phyloP scores from a whole-genome alignment of 768 basidiomycete genomes.

The Dioszegia crocea region DNA sequence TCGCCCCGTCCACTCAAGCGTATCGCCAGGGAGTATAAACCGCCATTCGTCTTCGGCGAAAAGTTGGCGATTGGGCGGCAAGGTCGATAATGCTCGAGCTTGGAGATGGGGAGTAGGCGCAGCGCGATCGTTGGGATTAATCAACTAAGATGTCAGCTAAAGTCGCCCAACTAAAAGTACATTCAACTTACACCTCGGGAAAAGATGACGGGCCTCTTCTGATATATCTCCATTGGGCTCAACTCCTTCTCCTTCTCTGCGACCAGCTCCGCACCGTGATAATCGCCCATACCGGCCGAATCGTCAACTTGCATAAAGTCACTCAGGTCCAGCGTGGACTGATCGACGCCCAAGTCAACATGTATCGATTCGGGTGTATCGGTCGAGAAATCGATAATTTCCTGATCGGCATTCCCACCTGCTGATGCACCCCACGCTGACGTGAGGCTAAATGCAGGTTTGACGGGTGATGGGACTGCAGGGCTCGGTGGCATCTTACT shows the following conservation, averaged over 20 bases:
- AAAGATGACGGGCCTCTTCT: conserved; percentile 34
- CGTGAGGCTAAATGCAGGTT: conserved; percentile 15
- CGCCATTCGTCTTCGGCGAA: conserved; percentile 18
- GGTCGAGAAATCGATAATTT: no score
- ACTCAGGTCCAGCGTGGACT: conserved; percentile 33
- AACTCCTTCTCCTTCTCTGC: background rate
- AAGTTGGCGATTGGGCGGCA: conserved; percentile 3
- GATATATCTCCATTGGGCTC: conserved; percentile 20
- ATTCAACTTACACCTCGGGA: conserved; percentile 37
- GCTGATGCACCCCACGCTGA: conserved; percentile 29
- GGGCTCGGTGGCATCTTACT: conserved; percentile 1
- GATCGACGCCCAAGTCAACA: conserved; percentile 13
- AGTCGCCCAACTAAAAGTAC: no score
- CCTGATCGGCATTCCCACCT: background rate
- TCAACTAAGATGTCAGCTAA: conserved; percentile 22
- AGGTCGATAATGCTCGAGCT: conserved; percentile 16
- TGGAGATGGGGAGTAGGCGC: background rate
- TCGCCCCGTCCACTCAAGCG: conserved; percentile 38
- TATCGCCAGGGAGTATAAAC: conserved; percentile 25
- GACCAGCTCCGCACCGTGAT: conserved; percentile 7
- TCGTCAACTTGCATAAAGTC: conserved; percentile 25
- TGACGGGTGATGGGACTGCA: conserved; percentile 5
- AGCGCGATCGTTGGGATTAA: conserved; percentile 31
- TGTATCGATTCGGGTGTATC: conserved; percentile 4
- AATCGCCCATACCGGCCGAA: background rate